phyloP scores from a whole-genome alignment of 768 basidiomycete species.

The Steccherinum ochraceum region DNA sequence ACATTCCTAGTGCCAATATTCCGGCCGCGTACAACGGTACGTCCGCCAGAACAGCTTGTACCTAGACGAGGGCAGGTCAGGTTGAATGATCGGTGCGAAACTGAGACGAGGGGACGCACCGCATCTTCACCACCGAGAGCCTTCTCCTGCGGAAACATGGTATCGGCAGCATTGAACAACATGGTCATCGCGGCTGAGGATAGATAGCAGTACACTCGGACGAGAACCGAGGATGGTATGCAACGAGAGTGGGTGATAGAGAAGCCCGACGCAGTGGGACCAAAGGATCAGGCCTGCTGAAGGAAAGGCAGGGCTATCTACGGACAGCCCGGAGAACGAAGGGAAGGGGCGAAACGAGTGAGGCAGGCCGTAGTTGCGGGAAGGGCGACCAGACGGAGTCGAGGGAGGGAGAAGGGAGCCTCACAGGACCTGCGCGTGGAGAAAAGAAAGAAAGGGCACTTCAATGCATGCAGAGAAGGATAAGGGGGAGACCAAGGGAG shows the following conservation, averaged over 20 bases:
- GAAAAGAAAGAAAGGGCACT: not conserved
- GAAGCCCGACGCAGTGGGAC: too few species aligned
- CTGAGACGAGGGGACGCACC: constrained; percentile 35
- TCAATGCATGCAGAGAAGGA: not conserved
- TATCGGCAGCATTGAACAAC: not conserved
- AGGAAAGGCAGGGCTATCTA: too few species aligned
- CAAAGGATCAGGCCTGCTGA: too few species aligned
- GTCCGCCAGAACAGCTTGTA: constrained; percentile 52
- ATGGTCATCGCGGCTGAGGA: not conserved
- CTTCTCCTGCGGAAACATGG: not conserved
- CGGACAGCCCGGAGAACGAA: not conserved
- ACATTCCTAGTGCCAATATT: constrained; percentile 55
- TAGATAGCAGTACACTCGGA: too few species aligned
- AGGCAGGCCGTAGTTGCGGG: too few species aligned
- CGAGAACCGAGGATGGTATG: too few species aligned
- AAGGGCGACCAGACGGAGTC: not conserved
- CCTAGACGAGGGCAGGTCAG: too few species aligned
- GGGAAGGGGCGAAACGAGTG: not conserved
- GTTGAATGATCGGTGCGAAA: too few species aligned
- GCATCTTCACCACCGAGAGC: constrained; percentile 35
- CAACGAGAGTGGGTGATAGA: too few species aligned
- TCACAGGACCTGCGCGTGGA: not conserved
- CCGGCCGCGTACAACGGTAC: constrained; percentile 66
- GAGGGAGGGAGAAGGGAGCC: too few species aligned
- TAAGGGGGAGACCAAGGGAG: not conserved